Percentiles rank a stretch among this genome's conserved stretches.
These are phyloP conservation scores for Dothistroma septosporum DNA, from an alignment of 2,329 filamentous ascomycete genomes.

Conservation along the genomic window DNA sequence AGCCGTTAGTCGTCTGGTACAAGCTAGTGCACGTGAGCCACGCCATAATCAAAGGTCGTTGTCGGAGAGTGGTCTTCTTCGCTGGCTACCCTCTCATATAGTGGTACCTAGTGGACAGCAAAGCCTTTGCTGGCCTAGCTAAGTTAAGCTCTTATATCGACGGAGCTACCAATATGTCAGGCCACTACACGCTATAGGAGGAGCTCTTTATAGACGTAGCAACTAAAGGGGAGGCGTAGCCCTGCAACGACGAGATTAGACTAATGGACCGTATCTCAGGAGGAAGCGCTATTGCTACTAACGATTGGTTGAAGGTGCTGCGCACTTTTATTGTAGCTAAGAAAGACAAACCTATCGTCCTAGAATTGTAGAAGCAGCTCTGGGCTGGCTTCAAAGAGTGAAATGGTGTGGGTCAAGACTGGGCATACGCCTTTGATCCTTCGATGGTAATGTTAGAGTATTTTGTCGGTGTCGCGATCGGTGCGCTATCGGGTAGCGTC, in stretches of 20 bases:
- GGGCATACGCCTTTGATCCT: constrained; percentile 15
- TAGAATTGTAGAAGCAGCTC: constrained; percentile 3
- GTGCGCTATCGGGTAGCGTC: not conserved
- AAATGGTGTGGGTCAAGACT: constrained; percentile 11
- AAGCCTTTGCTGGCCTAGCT: constrained; percentile 4
- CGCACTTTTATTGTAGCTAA: constrained; percentile 6
- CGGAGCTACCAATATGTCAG: not conserved
- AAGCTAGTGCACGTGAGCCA: constrained; percentile 4
- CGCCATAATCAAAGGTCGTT: not conserved
- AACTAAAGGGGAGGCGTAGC: constrained; percentile 5
- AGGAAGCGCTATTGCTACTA: constrained; percentile 5
- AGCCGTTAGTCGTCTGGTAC: constrained; percentile 12
- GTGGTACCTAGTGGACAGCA: constrained; percentile 6
- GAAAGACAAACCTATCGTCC: constrained; percentile 5
- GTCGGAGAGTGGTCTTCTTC: constrained; percentile 11
- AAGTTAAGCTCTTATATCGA: constrained; percentile 8
- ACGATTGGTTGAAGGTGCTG: constrained; percentile 11
- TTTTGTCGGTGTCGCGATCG: constrained; percentile 3
- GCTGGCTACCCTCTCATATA: constrained; percentile 6
- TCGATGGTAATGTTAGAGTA: constrained; percentile 8
- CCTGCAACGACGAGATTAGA: constrained; percentile 9
- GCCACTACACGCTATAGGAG: constrained; percentile 6
- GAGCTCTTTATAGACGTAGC: constrained; percentile 10
- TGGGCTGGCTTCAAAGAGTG: constrained; percentile 8
- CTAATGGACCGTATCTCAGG: constrained; percentile 12